Conservation (phyloP, 495 filamentous ascomycete genomes). For the Lophiostoma macrostomum region DNA sequence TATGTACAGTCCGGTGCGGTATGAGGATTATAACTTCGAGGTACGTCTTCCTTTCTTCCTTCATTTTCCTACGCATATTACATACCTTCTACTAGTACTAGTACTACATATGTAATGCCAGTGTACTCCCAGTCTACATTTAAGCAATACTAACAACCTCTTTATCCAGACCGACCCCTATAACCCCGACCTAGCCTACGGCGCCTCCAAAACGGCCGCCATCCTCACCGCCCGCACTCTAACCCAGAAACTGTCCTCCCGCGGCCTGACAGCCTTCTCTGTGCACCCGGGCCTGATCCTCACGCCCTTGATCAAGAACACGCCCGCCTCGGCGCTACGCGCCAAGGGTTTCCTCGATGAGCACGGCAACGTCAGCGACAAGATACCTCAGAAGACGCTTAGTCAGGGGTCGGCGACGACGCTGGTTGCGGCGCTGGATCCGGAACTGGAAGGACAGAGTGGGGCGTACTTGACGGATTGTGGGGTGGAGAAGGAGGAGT, state of each 20-base stretch:
- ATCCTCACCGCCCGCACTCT: conserved; percentile 19
- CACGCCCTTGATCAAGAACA: conserved; percentile 6
- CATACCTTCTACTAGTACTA: no score
- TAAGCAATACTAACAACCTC: neutral
- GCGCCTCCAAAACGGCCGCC: conserved; percentile 23
- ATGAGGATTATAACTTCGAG: conserved; percentile 27
- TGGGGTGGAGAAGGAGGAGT: neutral
- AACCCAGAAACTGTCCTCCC: neutral
- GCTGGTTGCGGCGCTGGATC: conserved; percentile 24
- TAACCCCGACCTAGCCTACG: conserved; percentile 15
- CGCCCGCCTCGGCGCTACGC: neutral
- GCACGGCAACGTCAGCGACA: neutral
- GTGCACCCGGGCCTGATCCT: conserved; percentile 19
- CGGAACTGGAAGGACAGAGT: conserved; percentile 2
- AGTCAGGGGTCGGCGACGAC: conserved; percentile 19
- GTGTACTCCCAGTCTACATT: no score
- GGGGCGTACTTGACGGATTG: conserved; percentile 17
- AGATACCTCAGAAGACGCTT: conserved; percentile 11
- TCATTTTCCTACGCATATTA: neutral
- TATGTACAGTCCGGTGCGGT: conserved; percentile 14
- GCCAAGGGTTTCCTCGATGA: conserved; percentile 5
- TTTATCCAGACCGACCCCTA: conserved; percentile 17
- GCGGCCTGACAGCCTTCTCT: conserved; percentile 18
- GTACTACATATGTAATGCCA: no score
- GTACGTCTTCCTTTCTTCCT: neutral